Conservation (phyloP, 352 stramenopile species). For the Pythium sp. region DNA sequence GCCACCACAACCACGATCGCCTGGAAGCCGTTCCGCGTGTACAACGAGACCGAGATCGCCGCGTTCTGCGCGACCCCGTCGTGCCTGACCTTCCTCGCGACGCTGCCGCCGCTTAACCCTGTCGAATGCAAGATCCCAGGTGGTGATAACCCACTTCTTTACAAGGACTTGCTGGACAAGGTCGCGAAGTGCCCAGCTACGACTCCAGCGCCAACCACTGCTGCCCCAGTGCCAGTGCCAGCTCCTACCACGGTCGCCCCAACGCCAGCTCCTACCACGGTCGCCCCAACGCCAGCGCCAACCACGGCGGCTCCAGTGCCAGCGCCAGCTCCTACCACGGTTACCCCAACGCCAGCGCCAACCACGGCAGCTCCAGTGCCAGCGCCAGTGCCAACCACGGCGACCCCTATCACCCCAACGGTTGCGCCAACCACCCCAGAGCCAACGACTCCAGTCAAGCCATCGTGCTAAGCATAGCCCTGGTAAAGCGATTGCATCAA, state of each 20-base stretch:
- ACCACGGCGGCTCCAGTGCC: neutral
- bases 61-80: neutral
- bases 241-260: neutral
- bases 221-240: neutral
- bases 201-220: neutral
- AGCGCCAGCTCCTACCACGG: neutral
- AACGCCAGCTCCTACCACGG: neutral
- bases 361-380: neutral
- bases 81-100: slow-evolving; percentile 9
- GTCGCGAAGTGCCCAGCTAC: neutral
- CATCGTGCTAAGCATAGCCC: neutral
- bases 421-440: neutral
- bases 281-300: neutral
- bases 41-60: slow-evolving; percentile 4
- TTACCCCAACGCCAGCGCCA: neutral
- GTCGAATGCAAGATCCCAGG: slow-evolving; percentile 6
- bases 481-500: neutral
- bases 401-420: neutral
- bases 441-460: neutral
- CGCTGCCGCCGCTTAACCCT: slow-evolving; percentile 8
- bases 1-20: neutral
- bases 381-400: neutral
- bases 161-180: neutral
- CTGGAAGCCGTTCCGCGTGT: slow-evolving; percentile 1
- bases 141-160: neutral